A percentile compares a stretch with the other conserved stretches of the same genome.
Evolutionary conservation across 1,284 basidiomycete species (phyloP).

Genomic region (Cerrena zonata): DNA sequence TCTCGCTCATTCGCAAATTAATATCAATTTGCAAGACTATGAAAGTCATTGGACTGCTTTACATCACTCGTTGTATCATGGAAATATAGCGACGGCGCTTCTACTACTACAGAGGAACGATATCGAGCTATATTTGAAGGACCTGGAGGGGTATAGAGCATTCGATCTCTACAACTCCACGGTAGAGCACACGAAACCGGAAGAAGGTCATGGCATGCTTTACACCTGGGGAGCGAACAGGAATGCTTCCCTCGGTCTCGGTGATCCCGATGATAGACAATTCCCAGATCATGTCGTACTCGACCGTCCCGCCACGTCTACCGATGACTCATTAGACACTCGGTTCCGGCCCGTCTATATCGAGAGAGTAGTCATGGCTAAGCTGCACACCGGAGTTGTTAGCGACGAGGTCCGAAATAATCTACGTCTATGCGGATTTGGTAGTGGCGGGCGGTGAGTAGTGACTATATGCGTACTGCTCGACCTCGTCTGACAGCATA

Average conservation of each 20-base stretch:
- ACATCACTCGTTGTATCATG: constrained; percentile 85
- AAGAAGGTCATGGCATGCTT: constrained; percentile 51
- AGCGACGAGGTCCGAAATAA: constrained; percentile 74
- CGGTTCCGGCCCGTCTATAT: constrained; percentile 60
- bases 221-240: constrained; percentile 91
- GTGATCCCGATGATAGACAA: constrained; percentile 73
- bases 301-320: constrained; percentile 24
- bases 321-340: constrained; percentile 29
- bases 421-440: constrained; percentile 80
- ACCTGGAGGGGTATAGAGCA: constrained; percentile 85
- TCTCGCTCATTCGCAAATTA: constrained; percentile 72
- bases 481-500: neutral
- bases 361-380: constrained; percentile 71
- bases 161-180: constrained; percentile 94
- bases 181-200: constrained; percentile 67
- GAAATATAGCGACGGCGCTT: constrained; percentile 76
- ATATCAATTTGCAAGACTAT: constrained; percentile 77
- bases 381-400: constrained; percentile 74
- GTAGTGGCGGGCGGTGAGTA: constrained; percentile 69
- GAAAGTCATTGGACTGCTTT: constrained; percentile 91
- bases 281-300: constrained; percentile 78
- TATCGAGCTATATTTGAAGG: constrained; percentile 73
- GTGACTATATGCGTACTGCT: neutral
- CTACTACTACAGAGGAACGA: constrained; percentile 73
- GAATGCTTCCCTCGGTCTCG: constrained; percentile 81